Conservation (phyloP, 768 basidiomycete genomes). For the Suillus hirtellus region DNA sequence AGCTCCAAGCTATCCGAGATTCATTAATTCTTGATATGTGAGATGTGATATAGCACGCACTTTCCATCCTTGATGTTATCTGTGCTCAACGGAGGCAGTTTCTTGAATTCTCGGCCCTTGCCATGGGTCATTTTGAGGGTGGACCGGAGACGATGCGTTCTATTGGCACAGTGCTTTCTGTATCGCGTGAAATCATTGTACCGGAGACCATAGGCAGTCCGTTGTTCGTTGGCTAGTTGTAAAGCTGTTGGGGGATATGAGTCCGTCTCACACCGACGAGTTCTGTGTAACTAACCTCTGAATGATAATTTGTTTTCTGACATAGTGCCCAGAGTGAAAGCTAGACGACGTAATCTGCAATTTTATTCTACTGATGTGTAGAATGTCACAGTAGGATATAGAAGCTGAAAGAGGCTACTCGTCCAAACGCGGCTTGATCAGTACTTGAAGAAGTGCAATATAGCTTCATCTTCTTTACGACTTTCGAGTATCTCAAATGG, state of each 20-base stretch:
- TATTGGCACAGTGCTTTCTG: slow-evolving; percentile 91
- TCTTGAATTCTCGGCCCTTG: slow-evolving; percentile 89
- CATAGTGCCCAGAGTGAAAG: slow-evolving; percentile 18
- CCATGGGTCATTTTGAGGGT: slow-evolving; percentile 85
- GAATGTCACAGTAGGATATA: slow-evolving; percentile 20
- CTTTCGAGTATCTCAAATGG: slow-evolving; percentile 39
- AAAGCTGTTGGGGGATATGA: slow-evolving; percentile 54
- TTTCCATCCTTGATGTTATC: slow-evolving; percentile 83
- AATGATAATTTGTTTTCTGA: slow-evolving; percentile 35
- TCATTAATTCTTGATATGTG: not conserved
- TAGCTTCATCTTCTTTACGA: slow-evolving; percentile 14
- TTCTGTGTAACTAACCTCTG: slow-evolving; percentile 35
- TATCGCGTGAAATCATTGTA: slow-evolving; percentile 89
- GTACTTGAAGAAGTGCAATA: slow-evolving; percentile 22
- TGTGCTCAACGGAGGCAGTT: slow-evolving; percentile 61
- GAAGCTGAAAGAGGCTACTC: slow-evolving; percentile 15
- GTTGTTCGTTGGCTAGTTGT: slow-evolving; percentile 82
- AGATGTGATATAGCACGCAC: slow-evolving; percentile 46
- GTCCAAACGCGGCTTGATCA: slow-evolving; percentile 11
- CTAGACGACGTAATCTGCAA: not conserved
- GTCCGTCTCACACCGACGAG: not conserved
- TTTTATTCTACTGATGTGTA: slow-evolving; percentile 7
- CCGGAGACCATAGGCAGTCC: slow-evolving; percentile 87
- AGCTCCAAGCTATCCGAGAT: slow-evolving; percentile 64
- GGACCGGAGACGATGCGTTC: slow-evolving; percentile 85